phyloP scores from a whole-genome alignment of 192 early-diverging fungal species.

The Backusella mclennaniae region DNA sequence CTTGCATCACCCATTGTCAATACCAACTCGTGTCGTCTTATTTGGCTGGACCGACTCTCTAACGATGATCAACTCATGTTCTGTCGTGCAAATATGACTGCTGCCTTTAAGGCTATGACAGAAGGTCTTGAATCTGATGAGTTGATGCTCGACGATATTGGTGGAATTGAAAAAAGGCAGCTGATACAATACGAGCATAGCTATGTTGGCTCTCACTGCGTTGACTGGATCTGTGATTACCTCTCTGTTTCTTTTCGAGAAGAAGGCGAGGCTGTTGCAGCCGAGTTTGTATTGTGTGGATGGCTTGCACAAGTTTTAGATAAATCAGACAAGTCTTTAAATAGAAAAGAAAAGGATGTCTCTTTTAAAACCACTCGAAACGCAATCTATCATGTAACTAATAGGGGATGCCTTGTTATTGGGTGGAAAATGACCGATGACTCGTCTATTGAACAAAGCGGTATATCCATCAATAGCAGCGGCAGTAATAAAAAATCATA shows the following conservation, averaged over 20 bases:
- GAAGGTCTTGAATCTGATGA: conserved; percentile 34
- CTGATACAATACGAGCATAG: background rate
- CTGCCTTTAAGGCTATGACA: conserved; percentile 42
- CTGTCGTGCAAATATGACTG: conserved; percentile 31
- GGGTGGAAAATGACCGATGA: conserved; percentile 13
- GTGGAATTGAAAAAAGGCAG: background rate
- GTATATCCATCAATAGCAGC: background rate
- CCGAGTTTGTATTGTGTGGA: conserved; percentile 43
- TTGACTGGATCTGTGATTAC: conserved; percentile 48
- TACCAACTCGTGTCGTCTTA: background rate
- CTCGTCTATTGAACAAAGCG: background rate
- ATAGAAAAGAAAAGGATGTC: background rate
- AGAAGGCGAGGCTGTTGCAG: conserved; percentile 43
- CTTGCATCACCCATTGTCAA: background rate
- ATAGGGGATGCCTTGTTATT: background rate
- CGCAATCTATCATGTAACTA: conserved; percentile 12
- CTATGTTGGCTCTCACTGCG: background rate
- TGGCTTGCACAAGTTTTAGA: conserved; percentile 37
- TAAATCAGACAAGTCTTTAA: conserved; percentile 1
- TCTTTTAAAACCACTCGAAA: background rate
- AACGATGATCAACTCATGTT: conserved; percentile 44
- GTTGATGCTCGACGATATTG: conserved; percentile 9
- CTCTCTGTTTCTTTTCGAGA: conserved; percentile 43
- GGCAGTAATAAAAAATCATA: background rate
- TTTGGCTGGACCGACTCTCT: conserved; percentile 20